phyloP scores from a whole-genome alignment of 2,329 filamentous ascomycete species.

The Diplodia seriata region DNA sequence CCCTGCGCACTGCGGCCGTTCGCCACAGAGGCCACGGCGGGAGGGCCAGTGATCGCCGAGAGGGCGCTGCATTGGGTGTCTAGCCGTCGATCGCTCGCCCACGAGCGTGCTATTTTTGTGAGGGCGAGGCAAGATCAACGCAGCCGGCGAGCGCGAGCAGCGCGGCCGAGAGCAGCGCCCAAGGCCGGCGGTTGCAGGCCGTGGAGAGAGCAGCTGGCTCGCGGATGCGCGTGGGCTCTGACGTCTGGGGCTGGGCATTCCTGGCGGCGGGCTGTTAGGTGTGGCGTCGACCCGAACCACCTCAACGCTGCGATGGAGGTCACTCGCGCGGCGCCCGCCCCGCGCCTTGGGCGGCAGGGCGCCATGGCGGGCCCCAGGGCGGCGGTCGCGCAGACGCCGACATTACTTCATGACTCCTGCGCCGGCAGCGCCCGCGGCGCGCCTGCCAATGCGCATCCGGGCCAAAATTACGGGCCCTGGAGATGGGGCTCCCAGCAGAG shows the following conservation, averaged over 20 bases:
- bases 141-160: conserved; percentile 1
- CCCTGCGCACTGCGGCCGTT: conserved; percentile 21
- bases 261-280: conserved; percentile 18
- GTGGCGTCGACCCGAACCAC: conserved; percentile 19
- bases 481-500: conserved; percentile 13
- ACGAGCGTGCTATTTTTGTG: conserved; percentile 24
- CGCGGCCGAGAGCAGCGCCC: conserved; percentile 16
- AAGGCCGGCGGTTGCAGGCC: background rate
- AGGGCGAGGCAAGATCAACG: conserved; percentile 18
- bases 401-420: conserved; percentile 20
- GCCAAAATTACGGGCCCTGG: conserved; percentile 16
- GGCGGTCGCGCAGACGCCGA: background rate
- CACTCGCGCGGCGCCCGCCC: background rate
- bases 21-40: conserved; percentile 19
- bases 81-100: conserved; percentile 24
- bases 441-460: conserved; percentile 5
- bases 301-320: background rate
- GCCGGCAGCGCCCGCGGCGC: conserved; percentile 20
- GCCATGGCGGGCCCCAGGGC: conserved; percentile 2
- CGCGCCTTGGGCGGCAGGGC: background rate
- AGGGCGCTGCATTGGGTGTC: conserved; percentile 21
- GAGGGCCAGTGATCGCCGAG: conserved; percentile 12
- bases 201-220: background rate
- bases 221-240: background rate
- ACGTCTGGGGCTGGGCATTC: conserved; percentile 24